Base-by-base conservation (phyloP, 148 eudicot genomes). In the Vaccinium darrowii region DNA sequence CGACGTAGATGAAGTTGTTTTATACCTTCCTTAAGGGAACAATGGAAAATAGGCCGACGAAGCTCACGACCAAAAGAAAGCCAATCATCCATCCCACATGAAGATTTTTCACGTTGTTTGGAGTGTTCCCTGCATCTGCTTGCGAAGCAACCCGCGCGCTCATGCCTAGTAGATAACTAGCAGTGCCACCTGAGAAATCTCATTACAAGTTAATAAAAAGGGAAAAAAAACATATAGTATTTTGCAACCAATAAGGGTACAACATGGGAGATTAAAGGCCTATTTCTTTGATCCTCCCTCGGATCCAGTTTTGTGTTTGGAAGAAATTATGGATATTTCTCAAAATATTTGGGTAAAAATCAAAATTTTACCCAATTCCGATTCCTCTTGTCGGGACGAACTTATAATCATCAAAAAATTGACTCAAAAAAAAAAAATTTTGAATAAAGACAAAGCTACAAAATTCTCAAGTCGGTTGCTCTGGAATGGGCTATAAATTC, bases 101-200 rank as follows among this genome's bases (percentile, higher is more conserved):
- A 25, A 85, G 91, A 8, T 76, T 60, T 86, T 87, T 89, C 25
- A 85, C 82, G 80, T 87, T 89, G 39, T 18, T 67, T 8, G 87
- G 87, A 16, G 79, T 82, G 82, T 83, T 87, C 47, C 69, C 86
- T 65, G 50, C 76, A n/a, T 73, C 87, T 30, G 87, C 86, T 77
- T 87, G 84, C 6, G 80, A 65, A 8, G 91, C 89, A 14, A 81
- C 19, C 19, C 73, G 25, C 69, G 51, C 43, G 71, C 90, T 90
- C 91, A 90, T 90, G 1, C 88, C 91, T 5, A 90, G 74, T 8
- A 90, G 74, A 57, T 90, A 90, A 80, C 90, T 90, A 5, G 75
- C 90, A 5, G 82, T 74, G 16, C 90, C 90, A 49, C 90, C 90
- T 89, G 77, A 39, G 65, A 33, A 67, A 56, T 43, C 21, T 4